These are phyloP conservation scores for Ganoderma resinaceum DNA, from an alignment of 1,284 basidiomycete species.

Conservation along the genomic window DNA sequence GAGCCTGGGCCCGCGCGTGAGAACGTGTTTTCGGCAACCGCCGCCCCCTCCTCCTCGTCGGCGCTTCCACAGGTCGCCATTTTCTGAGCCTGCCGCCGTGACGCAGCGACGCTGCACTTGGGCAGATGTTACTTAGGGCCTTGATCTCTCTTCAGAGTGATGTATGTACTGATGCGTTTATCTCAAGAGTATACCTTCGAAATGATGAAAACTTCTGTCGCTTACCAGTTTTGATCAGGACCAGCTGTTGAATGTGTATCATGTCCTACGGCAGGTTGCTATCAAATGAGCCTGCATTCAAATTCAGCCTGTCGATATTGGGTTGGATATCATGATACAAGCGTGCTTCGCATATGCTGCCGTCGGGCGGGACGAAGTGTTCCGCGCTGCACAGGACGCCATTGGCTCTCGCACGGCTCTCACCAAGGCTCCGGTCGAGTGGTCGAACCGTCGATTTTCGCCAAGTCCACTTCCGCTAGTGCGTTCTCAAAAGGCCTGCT, in stretches of 20 bases:
- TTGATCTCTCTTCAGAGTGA: no score
- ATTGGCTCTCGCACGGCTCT: background rate
- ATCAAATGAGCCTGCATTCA: background rate
- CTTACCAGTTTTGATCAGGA: background rate
- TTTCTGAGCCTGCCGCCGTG: no score
- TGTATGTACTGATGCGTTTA: background rate
- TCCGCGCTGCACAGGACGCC: background rate
- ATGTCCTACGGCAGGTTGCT: background rate
- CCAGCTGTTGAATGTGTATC: background rate
- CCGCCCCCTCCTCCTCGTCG: background rate
- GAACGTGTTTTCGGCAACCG: background rate
- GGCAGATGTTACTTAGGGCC: no score
- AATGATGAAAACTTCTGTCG: background rate
- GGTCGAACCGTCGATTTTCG: background rate
- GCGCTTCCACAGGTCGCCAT: background rate
- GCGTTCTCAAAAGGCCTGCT: background rate
- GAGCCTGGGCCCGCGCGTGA: no score
- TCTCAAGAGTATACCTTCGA: background rate
- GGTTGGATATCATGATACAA: background rate
- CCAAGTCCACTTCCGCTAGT: conserved; percentile 1
- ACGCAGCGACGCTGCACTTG: no score
- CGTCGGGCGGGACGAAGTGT: background rate
- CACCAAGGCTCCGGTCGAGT: background rate
- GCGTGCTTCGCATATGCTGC: background rate
- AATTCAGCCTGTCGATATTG: background rate